Percentiles rank a stretch among this genome's conserved stretches.
These are phyloP conservation scores for Aspergillus pseudoterreus DNA, from an alignment of 2,329 filamentous ascomycete species.

Conservation along the genomic window DNA sequence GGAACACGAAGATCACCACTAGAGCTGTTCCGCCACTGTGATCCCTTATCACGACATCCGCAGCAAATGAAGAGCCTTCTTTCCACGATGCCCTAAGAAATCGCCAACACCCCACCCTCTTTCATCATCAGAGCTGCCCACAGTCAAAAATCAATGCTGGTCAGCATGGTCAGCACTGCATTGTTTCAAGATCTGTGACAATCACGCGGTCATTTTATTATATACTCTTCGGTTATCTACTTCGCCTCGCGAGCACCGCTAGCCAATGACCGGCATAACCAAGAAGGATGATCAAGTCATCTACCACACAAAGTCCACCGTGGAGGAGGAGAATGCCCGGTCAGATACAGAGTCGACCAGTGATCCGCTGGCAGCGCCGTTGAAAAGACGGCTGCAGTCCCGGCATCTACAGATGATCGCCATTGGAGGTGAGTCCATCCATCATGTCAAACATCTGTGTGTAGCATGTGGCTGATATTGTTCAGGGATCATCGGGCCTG, in stretches of 20 bases:
- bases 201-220: no score
- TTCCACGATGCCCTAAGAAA: not conserved
- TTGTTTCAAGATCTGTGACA: no score
- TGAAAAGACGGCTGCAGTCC: constrained; percentile 49
- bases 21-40: not conserved
- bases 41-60: constrained; percentile 22
- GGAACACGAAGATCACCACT: not conserved
- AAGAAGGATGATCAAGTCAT: constrained; percentile 12
- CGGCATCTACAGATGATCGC: constrained; percentile 66
- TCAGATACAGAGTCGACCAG: constrained; percentile 4
- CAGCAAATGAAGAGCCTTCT: constrained; percentile 17
- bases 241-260: not conserved
- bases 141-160: not conserved
- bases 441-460: no score
- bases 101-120: constrained; percentile 1
- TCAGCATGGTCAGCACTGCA: no score
- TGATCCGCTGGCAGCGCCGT: constrained; percentile 22
- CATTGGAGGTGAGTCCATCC: constrained; percentile 44
- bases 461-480: constrained; percentile 22
- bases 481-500: constrained; percentile 60
- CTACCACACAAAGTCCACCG: not conserved
- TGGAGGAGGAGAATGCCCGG: not conserved
- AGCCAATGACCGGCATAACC: constrained; percentile 1
- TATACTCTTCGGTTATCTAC: not conserved
- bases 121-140: constrained; percentile 1